Base-by-base conservation (phyloP, 495 filamentous ascomycete species). In the Xylaria grammica region DNA sequence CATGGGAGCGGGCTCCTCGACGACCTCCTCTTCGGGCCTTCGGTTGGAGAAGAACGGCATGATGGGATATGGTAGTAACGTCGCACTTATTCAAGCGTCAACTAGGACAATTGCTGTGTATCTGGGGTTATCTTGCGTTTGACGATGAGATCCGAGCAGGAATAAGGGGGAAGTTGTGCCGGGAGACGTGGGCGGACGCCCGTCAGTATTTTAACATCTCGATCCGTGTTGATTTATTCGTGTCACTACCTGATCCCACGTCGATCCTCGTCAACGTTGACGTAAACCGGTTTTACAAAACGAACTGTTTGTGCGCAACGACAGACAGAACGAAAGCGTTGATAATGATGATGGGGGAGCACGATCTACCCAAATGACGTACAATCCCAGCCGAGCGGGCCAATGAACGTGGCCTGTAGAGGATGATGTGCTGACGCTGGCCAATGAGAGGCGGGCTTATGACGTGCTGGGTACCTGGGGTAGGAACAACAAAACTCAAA, bases 41-140 rank as follows among this genome's bases (percentile, higher is more conserved):
- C 76, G 74, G 61, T 76, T 78, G 30, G 75, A 77, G 75, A 84
- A 84, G 58, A 84, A 69, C 72, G 80, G 79, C 81, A 84, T 84
- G 30, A 66, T 79, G 67, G n/a, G 56, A 27, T 48, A 27, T 20
- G 29, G 20, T 30, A 29, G 49, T 64, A 34, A 10, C 36, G 17
- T 61, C 49, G 44, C 19, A 22, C 45, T 46, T 49, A 48, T 30
- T 53, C 54, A 19, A 19, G 34, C 29, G 20, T 29, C 4, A 13
- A 26, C 4, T n/a, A 27, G 4, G 3, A 26, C 40, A n/a, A 22
- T 4, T 36, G 42, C 2, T 34, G 6, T 48, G 42, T 9, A 32
- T 24, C 11, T 22, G 3, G 13, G 20, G 10, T 5, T 42, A 15
- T 42, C 7, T 36, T 4, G 34, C 4, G 20, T 0, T 29, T 4